phyloP scores from a whole-genome alignment of 805 yeast species.

The Saccharomycopsis sp. region DNA sequence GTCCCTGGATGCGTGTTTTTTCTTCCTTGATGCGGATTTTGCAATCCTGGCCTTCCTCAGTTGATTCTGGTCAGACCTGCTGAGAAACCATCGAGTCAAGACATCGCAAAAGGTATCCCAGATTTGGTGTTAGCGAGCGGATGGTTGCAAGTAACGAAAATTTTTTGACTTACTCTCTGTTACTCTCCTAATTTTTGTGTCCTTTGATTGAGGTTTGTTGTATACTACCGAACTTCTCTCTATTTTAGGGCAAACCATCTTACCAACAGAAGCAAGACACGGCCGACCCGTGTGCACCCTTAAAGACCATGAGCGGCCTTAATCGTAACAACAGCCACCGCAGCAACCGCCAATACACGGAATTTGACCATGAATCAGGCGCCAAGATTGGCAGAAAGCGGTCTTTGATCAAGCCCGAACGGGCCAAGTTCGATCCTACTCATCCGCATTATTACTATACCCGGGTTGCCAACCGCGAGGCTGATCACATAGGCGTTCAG shows the following conservation, averaged over 20 bases:
- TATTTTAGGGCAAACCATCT: no score
- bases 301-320: not conserved
- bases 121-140: no score
- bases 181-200: no score
- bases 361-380: constrained; percentile 15
- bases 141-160: no score
- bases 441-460: constrained; percentile 77
- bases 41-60: not conserved
- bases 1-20: not conserved
- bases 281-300: no score
- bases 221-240: no score
- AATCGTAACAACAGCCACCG: not conserved
- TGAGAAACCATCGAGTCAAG: no score
- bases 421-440: constrained; percentile 56
- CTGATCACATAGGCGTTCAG: constrained; percentile 52
- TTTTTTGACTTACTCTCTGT: no score
- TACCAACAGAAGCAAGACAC: no score
- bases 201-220: no score
- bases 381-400: constrained; percentile 42
- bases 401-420: constrained; percentile 80
- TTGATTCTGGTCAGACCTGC: not conserved
- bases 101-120: no score
- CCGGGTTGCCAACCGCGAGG: constrained; percentile 62
- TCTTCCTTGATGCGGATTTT: not conserved
- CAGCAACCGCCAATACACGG: not conserved